Conservation (phyloP, 805 yeast species). For the Yarrowia alimentaria region DNA sequence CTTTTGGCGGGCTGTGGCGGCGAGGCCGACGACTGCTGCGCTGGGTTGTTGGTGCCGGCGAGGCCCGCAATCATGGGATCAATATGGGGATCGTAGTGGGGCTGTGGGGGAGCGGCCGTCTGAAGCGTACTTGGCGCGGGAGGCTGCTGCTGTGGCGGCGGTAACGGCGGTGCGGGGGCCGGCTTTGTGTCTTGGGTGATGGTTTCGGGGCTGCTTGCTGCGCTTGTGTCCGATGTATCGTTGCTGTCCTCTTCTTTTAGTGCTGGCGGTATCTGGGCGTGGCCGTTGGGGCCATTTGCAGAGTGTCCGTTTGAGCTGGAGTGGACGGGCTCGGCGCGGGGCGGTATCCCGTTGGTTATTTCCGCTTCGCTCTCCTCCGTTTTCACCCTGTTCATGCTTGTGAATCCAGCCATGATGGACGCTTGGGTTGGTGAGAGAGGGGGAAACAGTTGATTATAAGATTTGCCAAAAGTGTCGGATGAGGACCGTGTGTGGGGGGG, state of each 20-base stretch:
- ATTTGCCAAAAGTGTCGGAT: background rate
- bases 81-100: too few relatives aligned
- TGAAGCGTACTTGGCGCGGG: background rate
- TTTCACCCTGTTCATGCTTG: constrained; percentile 6
- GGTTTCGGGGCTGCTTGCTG: background rate
- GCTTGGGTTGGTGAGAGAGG: background rate
- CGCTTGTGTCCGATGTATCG: background rate
- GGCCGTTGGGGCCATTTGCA: background rate
- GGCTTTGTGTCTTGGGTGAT: background rate
- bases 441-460: background rate
- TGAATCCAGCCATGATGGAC: constrained; percentile 11
- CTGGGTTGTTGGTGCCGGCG: too few relatives aligned
- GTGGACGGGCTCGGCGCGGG: background rate
- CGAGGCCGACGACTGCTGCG: too few relatives aligned
- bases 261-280: background rate
- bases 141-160: background rate
- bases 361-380: background rate
- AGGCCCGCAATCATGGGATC: too few relatives aligned
- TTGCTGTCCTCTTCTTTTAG: background rate
- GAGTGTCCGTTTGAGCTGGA: background rate
- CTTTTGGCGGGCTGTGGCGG: too few relatives aligned
- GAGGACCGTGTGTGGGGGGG: background rate
- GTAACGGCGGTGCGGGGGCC: background rate
- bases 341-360: background rate
- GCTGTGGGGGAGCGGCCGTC: too few relatives aligned